These are phyloP conservation scores for Alnus glutinosa DNA, from an alignment of 306 rosid genomes.

Conservation along the genomic window DNA sequence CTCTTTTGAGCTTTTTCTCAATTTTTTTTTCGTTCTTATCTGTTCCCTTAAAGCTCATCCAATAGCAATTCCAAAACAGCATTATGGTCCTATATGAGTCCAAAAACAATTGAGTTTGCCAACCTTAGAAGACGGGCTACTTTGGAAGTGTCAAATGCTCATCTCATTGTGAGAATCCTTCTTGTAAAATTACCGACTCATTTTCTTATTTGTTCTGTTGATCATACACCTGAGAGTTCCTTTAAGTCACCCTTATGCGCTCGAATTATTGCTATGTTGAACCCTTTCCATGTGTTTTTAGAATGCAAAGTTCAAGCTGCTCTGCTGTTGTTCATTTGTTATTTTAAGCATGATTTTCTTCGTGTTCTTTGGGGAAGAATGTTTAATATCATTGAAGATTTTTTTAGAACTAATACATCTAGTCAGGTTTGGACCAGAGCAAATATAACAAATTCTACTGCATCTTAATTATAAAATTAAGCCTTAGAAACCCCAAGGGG, in stretches of 20 bases:
- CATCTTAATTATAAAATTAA: neutral
- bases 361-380: neutral
- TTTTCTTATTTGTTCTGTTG: neutral
- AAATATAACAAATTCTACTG: neutral
- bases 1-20: neutral
- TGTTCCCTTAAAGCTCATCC: neutral
- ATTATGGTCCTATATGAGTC: neutral
- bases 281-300: neutral
- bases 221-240: neutral
- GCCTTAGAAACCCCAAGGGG: neutral
- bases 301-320: neutral
- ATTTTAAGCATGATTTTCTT: neutral
- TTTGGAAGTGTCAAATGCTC: neutral
- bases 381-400: neutral
- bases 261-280: neutral
- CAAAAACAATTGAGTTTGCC: neutral
- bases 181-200: neutral
- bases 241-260: neutral
- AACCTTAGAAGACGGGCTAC: neutral
- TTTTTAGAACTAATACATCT: neutral
- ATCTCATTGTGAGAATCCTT: neutral
- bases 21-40: neutral
- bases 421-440: neutral
- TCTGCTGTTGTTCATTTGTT: neutral
- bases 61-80: neutral